A percentile compares a stretch with the other conserved stretches of the same genome.
phyloP scores from a whole-genome alignment of 2,329 filamentous ascomycete species.

The Curvularia eragrostidis region DNA sequence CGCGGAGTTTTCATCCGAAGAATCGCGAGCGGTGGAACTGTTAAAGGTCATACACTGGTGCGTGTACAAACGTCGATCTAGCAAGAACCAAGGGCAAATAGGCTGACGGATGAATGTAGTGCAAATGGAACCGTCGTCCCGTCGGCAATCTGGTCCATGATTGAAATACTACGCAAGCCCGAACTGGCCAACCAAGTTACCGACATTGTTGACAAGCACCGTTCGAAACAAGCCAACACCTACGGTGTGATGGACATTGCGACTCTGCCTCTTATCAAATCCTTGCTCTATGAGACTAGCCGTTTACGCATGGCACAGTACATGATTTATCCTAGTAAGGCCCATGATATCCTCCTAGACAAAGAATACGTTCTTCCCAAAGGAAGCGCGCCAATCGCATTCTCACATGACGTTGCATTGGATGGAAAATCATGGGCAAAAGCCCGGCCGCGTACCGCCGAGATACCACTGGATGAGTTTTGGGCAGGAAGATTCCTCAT shows the following conservation, averaged over 20 bases:
- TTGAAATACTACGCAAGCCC: slow-evolving; percentile 34
- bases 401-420: slow-evolving; percentile 35
- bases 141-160: slow-evolving; percentile 33
- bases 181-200: slow-evolving; percentile 26
- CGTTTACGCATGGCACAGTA: slow-evolving; percentile 30
- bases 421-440: slow-evolving; percentile 35
- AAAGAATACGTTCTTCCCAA: slow-evolving; percentile 31
- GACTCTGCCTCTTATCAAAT: slow-evolving; percentile 31
- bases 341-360: slow-evolving; percentile 27
- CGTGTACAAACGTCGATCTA: neutral
- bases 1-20: slow-evolving; percentile 11
- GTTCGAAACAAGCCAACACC: slow-evolving; percentile 12
- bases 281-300: slow-evolving; percentile 33
- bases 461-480: slow-evolving; percentile 35
- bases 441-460: slow-evolving; percentile 21
- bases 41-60: slow-evolving; percentile 38
- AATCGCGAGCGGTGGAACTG: slow-evolving; percentile 27
- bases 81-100: neutral
- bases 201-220: slow-evolving; percentile 16
- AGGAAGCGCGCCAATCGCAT: slow-evolving; percentile 23
- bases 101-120: slow-evolving; percentile 22
- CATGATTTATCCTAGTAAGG: slow-evolving; percentile 17
- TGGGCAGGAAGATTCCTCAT: slow-evolving; percentile 38
- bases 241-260: slow-evolving; percentile 28
- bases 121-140: slow-evolving; percentile 25